Evolutionary conservation across 208 protist species (phyloP).

Genomic region (Acanthamoeba lugdunensis): DNA sequence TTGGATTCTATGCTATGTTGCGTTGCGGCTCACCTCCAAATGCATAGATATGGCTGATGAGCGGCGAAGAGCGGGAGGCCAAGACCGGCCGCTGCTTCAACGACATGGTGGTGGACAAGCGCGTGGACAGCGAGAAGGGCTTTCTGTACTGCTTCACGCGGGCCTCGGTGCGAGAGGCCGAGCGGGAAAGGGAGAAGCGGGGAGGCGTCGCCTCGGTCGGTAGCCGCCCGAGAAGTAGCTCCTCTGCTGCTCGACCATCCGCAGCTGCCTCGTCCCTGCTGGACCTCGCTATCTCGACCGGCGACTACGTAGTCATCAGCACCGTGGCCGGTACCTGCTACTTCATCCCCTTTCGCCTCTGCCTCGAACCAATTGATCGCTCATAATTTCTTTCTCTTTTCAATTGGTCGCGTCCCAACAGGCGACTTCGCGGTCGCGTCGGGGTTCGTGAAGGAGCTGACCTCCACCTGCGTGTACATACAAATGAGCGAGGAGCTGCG

Average conservation of each 20-base stretch:
- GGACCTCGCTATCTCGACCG: conserved; percentile 11
- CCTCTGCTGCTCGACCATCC: neutral
- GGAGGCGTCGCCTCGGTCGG: neutral
- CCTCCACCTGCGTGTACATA: conserved; percentile 8
- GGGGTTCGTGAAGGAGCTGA: conserved; percentile 66
- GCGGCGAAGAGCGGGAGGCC: conserved; percentile 35
- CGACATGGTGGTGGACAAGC: conserved; percentile 64
- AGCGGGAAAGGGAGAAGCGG: conserved; percentile 10
- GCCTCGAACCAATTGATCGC: neutral
- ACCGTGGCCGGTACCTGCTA: neutral
- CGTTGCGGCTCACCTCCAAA: neutral
- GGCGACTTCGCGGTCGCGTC: conserved; percentile 49
- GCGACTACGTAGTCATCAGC: conserved; percentile 61
- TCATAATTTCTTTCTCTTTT: neutral
- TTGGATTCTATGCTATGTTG: neutral
- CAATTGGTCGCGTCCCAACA: neutral
- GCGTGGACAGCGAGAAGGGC: conserved; percentile 43
- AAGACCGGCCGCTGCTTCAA: conserved; percentile 62
- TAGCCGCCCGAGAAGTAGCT: neutral
- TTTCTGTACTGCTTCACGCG: conserved; percentile 66
- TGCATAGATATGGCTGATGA: conserved; percentile 53
- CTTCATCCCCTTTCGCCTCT: neutral
- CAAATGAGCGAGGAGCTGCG: conserved; percentile 47
- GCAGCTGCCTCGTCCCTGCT: conserved; percentile 13
- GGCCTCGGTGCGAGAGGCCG: conserved; percentile 6